phyloP scores from a whole-genome alignment of 352 stramenopile genomes.

The Elongisporangium undulatum region DNA sequence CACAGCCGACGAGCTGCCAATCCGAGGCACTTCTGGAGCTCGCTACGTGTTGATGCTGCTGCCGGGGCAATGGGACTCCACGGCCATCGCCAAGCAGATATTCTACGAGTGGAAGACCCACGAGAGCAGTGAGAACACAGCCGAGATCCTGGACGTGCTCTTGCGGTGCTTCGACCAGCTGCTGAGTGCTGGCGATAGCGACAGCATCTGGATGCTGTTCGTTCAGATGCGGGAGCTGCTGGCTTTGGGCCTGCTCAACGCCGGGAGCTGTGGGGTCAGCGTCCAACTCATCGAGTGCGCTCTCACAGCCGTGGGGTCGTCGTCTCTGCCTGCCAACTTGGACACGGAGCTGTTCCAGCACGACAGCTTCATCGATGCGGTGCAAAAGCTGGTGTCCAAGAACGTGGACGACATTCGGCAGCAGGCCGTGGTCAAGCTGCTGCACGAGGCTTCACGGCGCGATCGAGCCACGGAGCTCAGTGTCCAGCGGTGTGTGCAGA shows the following conservation, averaged over 20 bases:
- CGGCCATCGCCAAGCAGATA: constrained; percentile 68
- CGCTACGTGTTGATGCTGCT: constrained; percentile 43
- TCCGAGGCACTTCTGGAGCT: constrained; percentile 48
- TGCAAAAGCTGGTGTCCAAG: constrained; percentile 42
- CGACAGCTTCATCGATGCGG: constrained; percentile 21
- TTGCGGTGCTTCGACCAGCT: constrained; percentile 56
- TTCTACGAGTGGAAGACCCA: constrained; percentile 57
- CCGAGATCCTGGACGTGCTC: constrained; percentile 41
- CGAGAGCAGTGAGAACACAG: constrained; percentile 15
- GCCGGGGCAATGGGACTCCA: constrained; percentile 48
- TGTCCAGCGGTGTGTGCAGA: constrained; percentile 28
- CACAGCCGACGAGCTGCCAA: constrained; percentile 27
- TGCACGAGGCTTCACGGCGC: constrained; percentile 33
- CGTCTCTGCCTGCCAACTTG: not conserved
- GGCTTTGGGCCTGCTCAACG: constrained; percentile 34
- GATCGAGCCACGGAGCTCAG: constrained; percentile 14
- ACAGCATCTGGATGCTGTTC: constrained; percentile 31
- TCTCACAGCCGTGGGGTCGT: constrained; percentile 8
- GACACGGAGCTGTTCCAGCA: constrained; percentile 27
- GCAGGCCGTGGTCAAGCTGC: constrained; percentile 45
- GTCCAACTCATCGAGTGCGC: constrained; percentile 25
- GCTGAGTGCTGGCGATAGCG: constrained; percentile 3
- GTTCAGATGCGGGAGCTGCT: constrained; percentile 58
- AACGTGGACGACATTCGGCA: constrained; percentile 58
- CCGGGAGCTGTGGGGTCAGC: constrained; percentile 26